Evolutionary conservation across 345 rosid genomes (phyloP).

Genomic region (Arabis alpina): DNA sequence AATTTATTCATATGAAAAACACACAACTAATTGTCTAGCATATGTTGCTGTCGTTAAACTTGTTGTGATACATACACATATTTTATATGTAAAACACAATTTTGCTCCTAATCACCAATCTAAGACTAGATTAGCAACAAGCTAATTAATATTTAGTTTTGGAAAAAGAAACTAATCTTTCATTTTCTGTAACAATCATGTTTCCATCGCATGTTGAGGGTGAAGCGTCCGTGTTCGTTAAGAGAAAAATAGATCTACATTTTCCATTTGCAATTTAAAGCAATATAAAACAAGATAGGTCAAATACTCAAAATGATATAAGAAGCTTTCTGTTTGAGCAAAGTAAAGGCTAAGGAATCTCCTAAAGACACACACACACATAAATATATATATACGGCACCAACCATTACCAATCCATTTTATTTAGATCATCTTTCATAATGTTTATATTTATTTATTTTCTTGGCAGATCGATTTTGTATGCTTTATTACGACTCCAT

Average conservation of each 20-base stretch:
- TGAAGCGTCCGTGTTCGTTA: constrained; percentile 40
- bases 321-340: constrained; percentile 35
- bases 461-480: constrained; percentile 16
- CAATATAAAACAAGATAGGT: constrained; percentile 5
- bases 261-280: constrained; percentile 8
- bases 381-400: constrained; percentile 2
- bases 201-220: constrained; percentile 35
- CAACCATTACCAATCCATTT: constrained; percentile 30
- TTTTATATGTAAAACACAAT: too few relatives aligned
- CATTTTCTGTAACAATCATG: constrained; percentile 32
- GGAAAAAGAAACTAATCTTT: background rate
- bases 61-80: background rate
- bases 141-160: background rate
- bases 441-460: background rate
- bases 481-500: constrained; percentile 25
- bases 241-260: constrained; percentile 10
- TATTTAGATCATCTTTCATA: background rate
- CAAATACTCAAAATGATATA: constrained; percentile 21
- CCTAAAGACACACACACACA: constrained; percentile 10
- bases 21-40: background rate
- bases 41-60: background rate
- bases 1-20: too few relatives aligned
- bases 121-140: constrained; percentile 16
- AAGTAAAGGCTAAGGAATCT: constrained; percentile 44
- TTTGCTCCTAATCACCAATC: constrained; percentile 12